Percentiles rank a stretch among this genome's conserved stretches.
Evolutionary conservation across 345 rosid species (phyloP).

Genomic region (Gossypium ekmanianum): DNA sequence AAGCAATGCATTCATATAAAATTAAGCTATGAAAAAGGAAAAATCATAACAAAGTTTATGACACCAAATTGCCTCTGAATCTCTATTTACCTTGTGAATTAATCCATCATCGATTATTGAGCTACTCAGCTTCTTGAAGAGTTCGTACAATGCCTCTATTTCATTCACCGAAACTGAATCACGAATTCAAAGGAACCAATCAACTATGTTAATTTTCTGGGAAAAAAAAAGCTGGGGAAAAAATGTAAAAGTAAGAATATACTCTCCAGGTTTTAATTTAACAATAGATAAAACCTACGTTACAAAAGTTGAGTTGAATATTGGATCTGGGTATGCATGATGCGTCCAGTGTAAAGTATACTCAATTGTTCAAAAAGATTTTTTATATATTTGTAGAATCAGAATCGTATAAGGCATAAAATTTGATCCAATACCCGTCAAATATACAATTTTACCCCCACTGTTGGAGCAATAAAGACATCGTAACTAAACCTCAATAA

Average conservation of each 20-base stretch:
- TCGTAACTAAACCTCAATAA: background rate
- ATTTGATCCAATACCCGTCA: background rate
- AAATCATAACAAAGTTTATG: background rate
- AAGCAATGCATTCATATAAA: background rate
- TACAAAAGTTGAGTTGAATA: no score
- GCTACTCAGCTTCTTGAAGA: constrained; percentile 47
- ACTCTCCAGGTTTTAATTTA: background rate
- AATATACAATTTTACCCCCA: background rate
- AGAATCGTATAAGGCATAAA: background rate
- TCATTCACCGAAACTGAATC: constrained; percentile 53
- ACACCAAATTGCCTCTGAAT: background rate
- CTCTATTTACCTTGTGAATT: constrained; percentile 53
- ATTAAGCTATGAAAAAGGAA: background rate
- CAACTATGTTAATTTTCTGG: background rate
- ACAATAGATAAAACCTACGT: no score
- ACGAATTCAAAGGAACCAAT: background rate
- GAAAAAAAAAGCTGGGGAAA: background rate
- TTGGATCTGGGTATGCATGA: no score
- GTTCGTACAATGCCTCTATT: constrained; percentile 53
- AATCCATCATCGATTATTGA: constrained; percentile 54
- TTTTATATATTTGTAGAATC: background rate
- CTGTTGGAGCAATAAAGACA: background rate
- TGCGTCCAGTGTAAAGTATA: background rate
- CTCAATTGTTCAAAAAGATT: background rate
- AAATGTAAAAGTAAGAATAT: background rate